Conservation (phyloP, 176 grass and related monocot genomes). For the Alopecurus myosuroides region DNA sequence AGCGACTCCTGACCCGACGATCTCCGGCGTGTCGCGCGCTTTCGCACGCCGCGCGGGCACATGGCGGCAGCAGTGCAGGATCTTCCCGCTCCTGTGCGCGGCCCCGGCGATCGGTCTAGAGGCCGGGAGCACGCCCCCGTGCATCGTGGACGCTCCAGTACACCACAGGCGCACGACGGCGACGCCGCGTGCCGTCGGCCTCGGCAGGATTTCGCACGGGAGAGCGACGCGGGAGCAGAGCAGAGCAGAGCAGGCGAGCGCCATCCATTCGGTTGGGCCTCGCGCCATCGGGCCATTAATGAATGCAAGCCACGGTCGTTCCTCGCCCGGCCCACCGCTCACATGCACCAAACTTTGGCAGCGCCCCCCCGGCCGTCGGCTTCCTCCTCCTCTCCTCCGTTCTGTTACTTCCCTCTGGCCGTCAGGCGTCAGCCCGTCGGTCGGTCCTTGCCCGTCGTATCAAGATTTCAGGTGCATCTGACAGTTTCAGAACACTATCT, state of each 20-base stretch:
- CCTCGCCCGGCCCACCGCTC: neutral
- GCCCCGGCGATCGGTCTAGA: neutral
- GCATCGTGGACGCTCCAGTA: neutral
- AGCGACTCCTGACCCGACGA: slow-evolving; percentile 9
- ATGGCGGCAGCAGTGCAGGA: neutral
- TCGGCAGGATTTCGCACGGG: slow-evolving; percentile 17
- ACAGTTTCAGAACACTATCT: neutral
- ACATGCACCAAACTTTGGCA: neutral
- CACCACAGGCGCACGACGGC: neutral
- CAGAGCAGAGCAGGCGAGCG: neutral
- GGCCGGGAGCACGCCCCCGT: neutral
- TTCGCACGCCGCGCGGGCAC: slow-evolving; percentile 13
- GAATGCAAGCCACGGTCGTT: neutral
- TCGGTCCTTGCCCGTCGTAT: neutral
- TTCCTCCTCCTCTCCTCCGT: neutral
- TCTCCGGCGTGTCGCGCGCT: neutral
- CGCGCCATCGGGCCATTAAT: neutral
- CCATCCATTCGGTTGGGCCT: slow-evolving; percentile 17
- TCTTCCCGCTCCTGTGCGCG: neutral
- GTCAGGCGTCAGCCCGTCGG: neutral
- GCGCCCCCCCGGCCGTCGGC: neutral
- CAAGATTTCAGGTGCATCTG: neutral
- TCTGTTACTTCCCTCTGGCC: neutral
- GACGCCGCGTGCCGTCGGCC: neutral
- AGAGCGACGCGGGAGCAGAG: slow-evolving; percentile 29